These are phyloP conservation scores for Mortierella polycephala DNA, from an alignment of 371 early-diverging fungal genomes.

Conservation along the genomic window DNA sequence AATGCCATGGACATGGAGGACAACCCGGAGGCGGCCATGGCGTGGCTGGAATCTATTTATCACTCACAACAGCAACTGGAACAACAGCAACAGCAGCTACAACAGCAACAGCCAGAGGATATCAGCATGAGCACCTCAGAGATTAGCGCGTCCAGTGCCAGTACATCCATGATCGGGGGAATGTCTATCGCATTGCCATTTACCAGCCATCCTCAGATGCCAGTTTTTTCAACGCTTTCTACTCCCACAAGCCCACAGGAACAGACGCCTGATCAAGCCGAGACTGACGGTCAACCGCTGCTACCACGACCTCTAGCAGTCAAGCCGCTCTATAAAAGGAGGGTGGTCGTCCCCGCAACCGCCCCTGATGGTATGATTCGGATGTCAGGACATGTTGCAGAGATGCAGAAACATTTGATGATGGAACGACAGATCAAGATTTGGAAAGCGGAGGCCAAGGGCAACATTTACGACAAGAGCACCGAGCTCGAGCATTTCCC, in stretches of 20 bases:
- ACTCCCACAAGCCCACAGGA: background rate
- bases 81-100: no score
- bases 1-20: no score
- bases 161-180: slow-evolving; percentile 1
- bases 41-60: background rate
- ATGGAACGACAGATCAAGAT: background rate
- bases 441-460: background rate
- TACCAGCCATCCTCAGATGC: slow-evolving; percentile 1
- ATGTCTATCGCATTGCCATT: slow-evolving; percentile 19
- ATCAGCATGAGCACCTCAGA: slow-evolving; percentile 1
- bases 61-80: background rate
- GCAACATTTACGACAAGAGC: slow-evolving; percentile 29
- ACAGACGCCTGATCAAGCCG: background rate
- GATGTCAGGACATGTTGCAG: slow-evolving; percentile 6
- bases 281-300: background rate
- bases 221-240: background rate
- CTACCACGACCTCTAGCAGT: slow-evolving; percentile 23
- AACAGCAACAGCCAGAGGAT: background rate
- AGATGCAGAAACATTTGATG: slow-evolving; percentile 7
- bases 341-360: slow-evolving; percentile 6
- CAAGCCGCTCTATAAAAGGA: slow-evolving; percentile 34
- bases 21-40: background rate
- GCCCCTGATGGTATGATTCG: slow-evolving; percentile 24
- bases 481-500: background rate
- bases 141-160: background rate